phyloP scores from a whole-genome alignment of 257 asterid species.

The Cordia subcordata region DNA sequence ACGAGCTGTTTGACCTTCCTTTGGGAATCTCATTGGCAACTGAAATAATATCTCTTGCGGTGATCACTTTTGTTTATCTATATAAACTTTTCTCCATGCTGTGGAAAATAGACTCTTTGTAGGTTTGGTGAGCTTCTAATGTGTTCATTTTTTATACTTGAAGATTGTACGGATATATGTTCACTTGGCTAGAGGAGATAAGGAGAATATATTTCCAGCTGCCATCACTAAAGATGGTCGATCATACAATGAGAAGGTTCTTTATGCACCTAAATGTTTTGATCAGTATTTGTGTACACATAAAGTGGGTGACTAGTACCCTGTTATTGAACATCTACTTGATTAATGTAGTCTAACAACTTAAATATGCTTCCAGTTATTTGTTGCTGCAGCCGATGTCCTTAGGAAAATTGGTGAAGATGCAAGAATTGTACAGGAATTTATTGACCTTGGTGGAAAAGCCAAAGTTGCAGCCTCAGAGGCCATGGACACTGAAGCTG shows the following conservation, averaged over 20 bases:
- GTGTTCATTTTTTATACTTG: conserved; percentile 1
- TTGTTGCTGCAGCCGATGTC: conserved; percentile 80
- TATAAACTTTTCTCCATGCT: too few species aligned
- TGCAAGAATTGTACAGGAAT: conserved; percentile 60
- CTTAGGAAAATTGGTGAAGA: conserved; percentile 81
- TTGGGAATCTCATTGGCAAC: too few species aligned
- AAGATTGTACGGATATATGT: conserved; percentile 12
- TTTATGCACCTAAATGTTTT: background rate
- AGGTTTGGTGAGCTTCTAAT: background rate
- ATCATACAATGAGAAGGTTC: conserved; percentile 87
- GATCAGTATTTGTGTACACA: background rate
- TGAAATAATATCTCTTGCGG: too few species aligned
- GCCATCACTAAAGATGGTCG: conserved; percentile 94
- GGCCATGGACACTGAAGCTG: conserved; percentile 93
- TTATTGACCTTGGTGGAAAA: conserved; percentile 73
- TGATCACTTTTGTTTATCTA: too few species aligned
- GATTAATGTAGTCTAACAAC: background rate
- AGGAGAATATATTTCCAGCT: conserved; percentile 58
- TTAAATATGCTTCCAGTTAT: conserved; percentile 45
- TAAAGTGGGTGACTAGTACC: background rate
- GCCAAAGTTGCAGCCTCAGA: conserved; percentile 77
- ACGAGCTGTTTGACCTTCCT: too few species aligned
- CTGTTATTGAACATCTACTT: background rate
- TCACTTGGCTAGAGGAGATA: conserved; percentile 66
- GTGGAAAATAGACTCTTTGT: background rate